phyloP scores from a whole-genome alignment of 306 rosid species.

The Dalbergia cultrata region DNA sequence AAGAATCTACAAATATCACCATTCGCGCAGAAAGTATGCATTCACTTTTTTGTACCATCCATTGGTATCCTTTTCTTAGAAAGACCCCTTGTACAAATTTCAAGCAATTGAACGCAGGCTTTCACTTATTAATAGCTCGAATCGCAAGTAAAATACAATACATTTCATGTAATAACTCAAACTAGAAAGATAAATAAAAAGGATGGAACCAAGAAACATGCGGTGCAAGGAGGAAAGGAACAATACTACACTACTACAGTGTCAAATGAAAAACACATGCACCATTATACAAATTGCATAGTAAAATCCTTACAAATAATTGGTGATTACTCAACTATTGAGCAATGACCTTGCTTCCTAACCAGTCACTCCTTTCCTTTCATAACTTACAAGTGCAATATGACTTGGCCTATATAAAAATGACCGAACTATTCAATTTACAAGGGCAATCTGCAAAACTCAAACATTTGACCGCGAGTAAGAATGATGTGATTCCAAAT shows the following conservation, averaged over 20 bases:
- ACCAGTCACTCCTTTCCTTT: conserved; percentile 35
- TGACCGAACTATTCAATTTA: conserved; percentile 48
- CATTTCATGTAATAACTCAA: no score
- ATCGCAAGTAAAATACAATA: no score
- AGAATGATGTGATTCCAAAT: conserved; percentile 38
- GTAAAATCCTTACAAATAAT: conserved; percentile 39
- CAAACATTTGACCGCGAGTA: conserved; percentile 25
- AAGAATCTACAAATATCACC: no score
- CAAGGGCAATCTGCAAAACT: conserved; percentile 17
- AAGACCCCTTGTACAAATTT: no score
- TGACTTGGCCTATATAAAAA: conserved; percentile 42
- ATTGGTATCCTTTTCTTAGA: no score
- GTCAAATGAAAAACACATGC: conserved; percentile 32
- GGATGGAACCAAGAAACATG: neutral
- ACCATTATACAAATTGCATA: conserved; percentile 39
- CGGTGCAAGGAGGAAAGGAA: neutral
- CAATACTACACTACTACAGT: neutral
- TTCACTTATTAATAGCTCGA: no score
- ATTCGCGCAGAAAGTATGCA: no score
- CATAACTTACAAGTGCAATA: conserved; percentile 44
- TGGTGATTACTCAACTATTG: conserved; percentile 20
- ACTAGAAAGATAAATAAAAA: no score
- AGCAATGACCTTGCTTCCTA: conserved; percentile 31
- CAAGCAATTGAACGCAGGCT: no score
- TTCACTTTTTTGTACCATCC: no score